These are phyloP conservation scores for Mortierella hygrophila DNA, from an alignment of 192 early-diverging fungal species.

Conservation along the genomic window DNA sequence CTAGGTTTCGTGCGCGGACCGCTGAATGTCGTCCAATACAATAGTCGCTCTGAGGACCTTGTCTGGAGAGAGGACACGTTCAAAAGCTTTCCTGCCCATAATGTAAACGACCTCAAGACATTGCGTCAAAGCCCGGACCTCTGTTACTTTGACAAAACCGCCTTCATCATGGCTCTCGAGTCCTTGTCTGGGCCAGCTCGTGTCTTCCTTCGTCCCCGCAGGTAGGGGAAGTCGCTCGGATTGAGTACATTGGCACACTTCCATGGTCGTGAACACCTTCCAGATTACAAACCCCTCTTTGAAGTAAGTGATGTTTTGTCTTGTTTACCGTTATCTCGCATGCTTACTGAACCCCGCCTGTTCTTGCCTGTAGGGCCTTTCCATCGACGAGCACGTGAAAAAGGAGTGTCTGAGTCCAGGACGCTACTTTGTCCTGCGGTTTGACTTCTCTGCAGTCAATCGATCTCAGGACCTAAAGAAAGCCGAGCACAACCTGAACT, in stretches of 20 bases:
- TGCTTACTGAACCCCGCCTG: constrained; percentile 21
- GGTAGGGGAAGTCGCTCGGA: too few species aligned
- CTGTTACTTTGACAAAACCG: constrained; percentile 50
- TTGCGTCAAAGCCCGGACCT: constrained; percentile 24
- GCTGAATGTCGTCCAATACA: constrained; percentile 33
- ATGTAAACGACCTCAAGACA: constrained; percentile 30
- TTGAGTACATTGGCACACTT: too few species aligned
- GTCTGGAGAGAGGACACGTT: constrained; percentile 45
- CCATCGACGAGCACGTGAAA: constrained; percentile 43
- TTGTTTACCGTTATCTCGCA: constrained; percentile 5
- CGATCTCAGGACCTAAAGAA: constrained; percentile 8
- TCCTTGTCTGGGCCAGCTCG: constrained; percentile 20
- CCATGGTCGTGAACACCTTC: too few species aligned
- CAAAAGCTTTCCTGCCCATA: constrained; percentile 30
- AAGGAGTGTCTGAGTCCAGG: constrained; percentile 14
- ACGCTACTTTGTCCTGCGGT: constrained; percentile 31
- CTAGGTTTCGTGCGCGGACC: constrained; percentile 23
- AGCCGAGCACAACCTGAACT: constrained; percentile 24
- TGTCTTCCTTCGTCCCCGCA: constrained; percentile 27
- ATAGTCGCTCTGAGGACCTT: constrained; percentile 36
- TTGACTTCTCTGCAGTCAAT: constrained; percentile 36
- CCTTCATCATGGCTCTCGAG: constrained; percentile 41
- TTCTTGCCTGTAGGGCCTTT: constrained; percentile 34
- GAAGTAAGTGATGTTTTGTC: constrained; percentile 24
- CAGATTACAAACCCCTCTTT: too few species aligned